Evolutionary conservation across 2,329 filamentous ascomycete genomes (phyloP).

Genomic region (Graphilbum sp.): DNA sequence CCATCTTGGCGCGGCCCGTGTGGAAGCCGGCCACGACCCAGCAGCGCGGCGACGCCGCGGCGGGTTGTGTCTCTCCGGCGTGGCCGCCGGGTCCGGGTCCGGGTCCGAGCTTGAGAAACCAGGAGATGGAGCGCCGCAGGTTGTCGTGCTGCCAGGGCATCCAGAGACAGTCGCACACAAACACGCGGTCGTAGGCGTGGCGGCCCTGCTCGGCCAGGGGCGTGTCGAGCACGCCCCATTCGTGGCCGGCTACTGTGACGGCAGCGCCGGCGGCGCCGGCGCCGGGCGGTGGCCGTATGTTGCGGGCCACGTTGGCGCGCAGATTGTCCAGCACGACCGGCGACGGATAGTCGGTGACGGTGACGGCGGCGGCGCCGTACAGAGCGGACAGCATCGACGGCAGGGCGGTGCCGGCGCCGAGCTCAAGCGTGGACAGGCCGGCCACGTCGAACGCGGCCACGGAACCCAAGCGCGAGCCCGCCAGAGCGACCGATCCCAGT

Average conservation of each 20-base stretch:
- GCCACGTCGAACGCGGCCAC: conserved; percentile 26
- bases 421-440: conserved; percentile 39
- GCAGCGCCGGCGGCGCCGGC: not conserved
- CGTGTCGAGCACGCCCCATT: conserved; percentile 39
- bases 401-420: conserved; percentile 49
- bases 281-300: conserved; percentile 17
- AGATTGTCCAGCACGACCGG: conserved; percentile 42
- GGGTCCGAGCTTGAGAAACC: conserved; percentile 47
- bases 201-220: conserved; percentile 10
- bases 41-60: conserved; percentile 25
- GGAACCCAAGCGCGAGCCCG: too few species aligned
- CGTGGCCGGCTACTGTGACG: conserved; percentile 39
- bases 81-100: too few species aligned
- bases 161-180: conserved; percentile 63
- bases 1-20: conserved; percentile 49
- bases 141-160: conserved; percentile 58
- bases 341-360: conserved; percentile 54
- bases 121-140: conserved; percentile 42
- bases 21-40: conserved; percentile 59
- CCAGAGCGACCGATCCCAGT: too few species aligned
- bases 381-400: conserved; percentile 32
- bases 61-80: not conserved
- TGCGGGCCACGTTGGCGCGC: conserved; percentile 36
- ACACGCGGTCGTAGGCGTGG: conserved; percentile 39
- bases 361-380: conserved; percentile 31